Evolutionary conservation across 2,329 filamentous ascomycete species (phyloP), one percentile per base, ranked within the genome.

Genomic region (Ophiostoma pallidulum): DNA sequence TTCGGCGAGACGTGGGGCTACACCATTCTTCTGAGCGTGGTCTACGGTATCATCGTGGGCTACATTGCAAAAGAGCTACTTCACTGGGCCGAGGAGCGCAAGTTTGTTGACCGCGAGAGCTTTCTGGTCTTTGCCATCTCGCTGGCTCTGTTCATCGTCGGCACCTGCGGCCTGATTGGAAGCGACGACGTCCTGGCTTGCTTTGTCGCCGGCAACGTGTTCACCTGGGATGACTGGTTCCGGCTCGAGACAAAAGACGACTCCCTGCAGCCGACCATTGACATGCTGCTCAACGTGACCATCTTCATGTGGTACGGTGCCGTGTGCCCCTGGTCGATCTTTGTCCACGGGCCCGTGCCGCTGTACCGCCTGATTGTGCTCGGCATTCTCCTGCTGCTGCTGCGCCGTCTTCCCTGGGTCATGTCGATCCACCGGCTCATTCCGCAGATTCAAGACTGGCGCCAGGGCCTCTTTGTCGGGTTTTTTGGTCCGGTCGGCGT

Each of bases 201-300:
- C 66, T 96, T 96, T 60, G 82, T 95, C 56, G 90, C 90, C 2
- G 90, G 90, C 2, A 95, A 94, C 59, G 78, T 78, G 1, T 94
- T 96, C 56, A 94, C 87, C 0, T 91, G 87, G 80, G 89, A 94
- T 61, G 88, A 94, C 64, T 94, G 87, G 88, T 96, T 95, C 65
- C 83, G 90, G 0, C 70, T 91, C 1, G 86, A 94, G 63, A 96
- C 90, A 0, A 70, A 84, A 57, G 90, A 95, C 56, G 91, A 96
- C 59, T 90, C 86, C 2, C 74, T 96, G n/a, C 89, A 96, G 61
- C 89, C 89, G 0, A 95, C 89, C 0, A 85, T 96, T 39, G 89
- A 96, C 62, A 94, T 95, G 88, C 73, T 96, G 2, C 80, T 96
- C 49, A 96, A 96, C 60, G 78, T 94, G 4, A 73, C 82, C 16